phyloP scores from a whole-genome alignment of 2,329 filamentous ascomycete genomes.

The Trichophyton mentagrophytes region DNA sequence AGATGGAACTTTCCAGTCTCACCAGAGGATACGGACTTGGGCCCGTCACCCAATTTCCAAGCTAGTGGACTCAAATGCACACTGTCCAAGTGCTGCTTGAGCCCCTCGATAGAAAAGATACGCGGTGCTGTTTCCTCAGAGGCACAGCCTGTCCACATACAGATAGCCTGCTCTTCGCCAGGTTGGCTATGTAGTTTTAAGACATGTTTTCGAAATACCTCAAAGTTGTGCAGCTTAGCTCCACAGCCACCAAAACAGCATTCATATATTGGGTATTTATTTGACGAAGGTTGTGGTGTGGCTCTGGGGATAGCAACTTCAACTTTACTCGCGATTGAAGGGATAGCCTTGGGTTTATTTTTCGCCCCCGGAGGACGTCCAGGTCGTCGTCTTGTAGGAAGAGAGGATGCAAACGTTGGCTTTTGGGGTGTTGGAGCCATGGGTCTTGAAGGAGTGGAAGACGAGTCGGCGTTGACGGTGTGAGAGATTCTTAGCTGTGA shows the following conservation, averaged over 20 bases:
- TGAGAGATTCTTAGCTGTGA: not conserved
- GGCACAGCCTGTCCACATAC: conserved; percentile 24
- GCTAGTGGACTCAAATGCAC: conserved; percentile 42
- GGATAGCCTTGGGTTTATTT: conserved; percentile 15
- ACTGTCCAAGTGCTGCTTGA: conserved; percentile 41
- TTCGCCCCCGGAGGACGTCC: conserved; percentile 23
- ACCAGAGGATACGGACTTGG: conserved; percentile 42
- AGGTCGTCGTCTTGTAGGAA: conserved; percentile 11
- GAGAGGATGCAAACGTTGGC: conserved; percentile 1
- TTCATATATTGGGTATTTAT: conserved; percentile 34
- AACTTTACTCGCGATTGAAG: conserved; percentile 6
- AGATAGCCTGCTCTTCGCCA: conserved; percentile 14
- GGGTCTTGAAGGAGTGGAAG: too few relatives aligned
- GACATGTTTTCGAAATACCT: conserved; percentile 47
- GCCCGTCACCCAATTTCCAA: conserved; percentile 50
- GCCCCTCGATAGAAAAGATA: conserved; percentile 20
- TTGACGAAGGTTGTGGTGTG: conserved; percentile 5
- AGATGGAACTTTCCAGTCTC: conserved; percentile 20
- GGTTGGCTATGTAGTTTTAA: conserved; percentile 40
- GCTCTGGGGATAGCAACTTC: conserved; percentile 15
- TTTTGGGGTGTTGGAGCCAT: not conserved
- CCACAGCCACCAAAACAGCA: conserved; percentile 48
- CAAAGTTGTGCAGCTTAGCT: conserved; percentile 49
- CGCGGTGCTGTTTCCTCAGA: conserved; percentile 11
- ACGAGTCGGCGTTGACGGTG: not conserved